These are phyloP conservation scores for Cenchrus fungigraminus DNA, from an alignment of 176 grass and related monocot genomes.

Conservation along the genomic window DNA sequence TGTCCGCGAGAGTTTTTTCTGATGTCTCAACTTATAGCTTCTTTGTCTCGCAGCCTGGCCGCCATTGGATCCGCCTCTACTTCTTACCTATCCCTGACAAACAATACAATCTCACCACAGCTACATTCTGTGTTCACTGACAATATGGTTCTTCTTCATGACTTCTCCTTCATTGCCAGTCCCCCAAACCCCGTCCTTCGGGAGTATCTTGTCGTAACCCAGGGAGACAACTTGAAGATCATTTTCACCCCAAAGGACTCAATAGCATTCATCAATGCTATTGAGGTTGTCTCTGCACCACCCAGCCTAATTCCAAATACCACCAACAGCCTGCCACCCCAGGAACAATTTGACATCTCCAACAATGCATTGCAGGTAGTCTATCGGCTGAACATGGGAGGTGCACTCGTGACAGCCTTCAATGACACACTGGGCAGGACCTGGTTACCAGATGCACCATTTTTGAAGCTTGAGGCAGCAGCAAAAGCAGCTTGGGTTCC, in stretches of 20 bases:
- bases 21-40: conserved; percentile 87
- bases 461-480: conserved; percentile 66
- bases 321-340: conserved; percentile 49
- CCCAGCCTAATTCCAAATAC: conserved; percentile 69
- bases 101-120: conserved; percentile 80
- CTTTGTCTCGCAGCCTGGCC: conserved; percentile 76
- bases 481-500: conserved; percentile 61
- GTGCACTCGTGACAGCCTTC: conserved; percentile 52
- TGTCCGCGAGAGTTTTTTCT: conserved; percentile 72
- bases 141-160: conserved; percentile 85
- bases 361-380: conserved; percentile 75
- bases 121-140: conserved; percentile 74
- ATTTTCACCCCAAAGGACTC: conserved; percentile 73
- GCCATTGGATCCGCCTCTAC: conserved; percentile 86
- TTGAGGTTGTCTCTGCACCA: conserved; percentile 79
- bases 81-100: conserved; percentile 70
- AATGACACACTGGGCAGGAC: conserved; percentile 80
- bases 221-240: conserved; percentile 65
- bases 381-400: conserved; percentile 82
- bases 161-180: conserved; percentile 67
- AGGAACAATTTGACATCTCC: conserved; percentile 60
- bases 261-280: conserved; percentile 85
- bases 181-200: conserved; percentile 63
- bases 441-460: conserved; percentile 68
- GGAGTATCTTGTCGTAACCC: conserved; percentile 69